Conservation (phyloP, 2,329 filamentous ascomycete genomes). For the Penicillium sp. region DNA sequence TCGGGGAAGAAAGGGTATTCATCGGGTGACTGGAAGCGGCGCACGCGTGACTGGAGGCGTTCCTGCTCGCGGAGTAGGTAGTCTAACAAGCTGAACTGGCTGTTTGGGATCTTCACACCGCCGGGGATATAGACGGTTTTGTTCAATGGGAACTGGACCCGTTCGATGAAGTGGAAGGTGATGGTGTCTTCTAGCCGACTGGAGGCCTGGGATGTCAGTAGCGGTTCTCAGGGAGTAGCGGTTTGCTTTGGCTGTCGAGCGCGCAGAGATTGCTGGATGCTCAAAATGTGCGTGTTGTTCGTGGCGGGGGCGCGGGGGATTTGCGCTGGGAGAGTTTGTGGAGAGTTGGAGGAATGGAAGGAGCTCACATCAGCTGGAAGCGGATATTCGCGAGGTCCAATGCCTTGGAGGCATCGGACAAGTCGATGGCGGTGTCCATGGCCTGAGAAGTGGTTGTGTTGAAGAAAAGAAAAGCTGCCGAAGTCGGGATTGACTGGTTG, state of each 20-base stretch:
- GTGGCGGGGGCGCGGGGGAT: slow-evolving; percentile 14
- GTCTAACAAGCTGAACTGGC: slow-evolving; percentile 81
- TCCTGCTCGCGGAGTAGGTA: slow-evolving; percentile 93
- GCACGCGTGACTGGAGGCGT: slow-evolving; percentile 86
- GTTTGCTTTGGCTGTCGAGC: neutral
- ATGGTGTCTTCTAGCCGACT: slow-evolving; percentile 98
- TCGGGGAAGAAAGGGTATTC: slow-evolving; percentile 97
- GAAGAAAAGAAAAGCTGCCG: slow-evolving; percentile 15
- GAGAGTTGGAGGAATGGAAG: slow-evolving; percentile 4
- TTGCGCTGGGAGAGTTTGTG: neutral
- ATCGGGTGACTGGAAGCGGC: slow-evolving; percentile 93
- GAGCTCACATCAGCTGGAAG: slow-evolving; percentile 82
- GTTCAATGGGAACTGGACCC: slow-evolving; percentile 96
- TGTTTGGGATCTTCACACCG: slow-evolving; percentile 76
- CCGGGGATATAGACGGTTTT: slow-evolving; percentile 81
- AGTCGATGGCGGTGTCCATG: slow-evolving; percentile 92
- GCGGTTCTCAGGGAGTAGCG: neutral
- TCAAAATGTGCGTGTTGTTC: neutral
- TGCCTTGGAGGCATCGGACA: slow-evolving; percentile 81
- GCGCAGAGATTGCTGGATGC: neutral
- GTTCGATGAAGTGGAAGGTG: slow-evolving; percentile 94
- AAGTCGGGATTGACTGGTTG: slow-evolving; percentile 14
- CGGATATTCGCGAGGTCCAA: slow-evolving; percentile 90
- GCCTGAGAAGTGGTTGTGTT: slow-evolving; percentile 13
- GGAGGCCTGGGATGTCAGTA: slow-evolving; percentile 18